These are phyloP conservation scores for Cydonia oblonga DNA, from an alignment of 331 rosid genomes.

Conservation along the genomic window DNA sequence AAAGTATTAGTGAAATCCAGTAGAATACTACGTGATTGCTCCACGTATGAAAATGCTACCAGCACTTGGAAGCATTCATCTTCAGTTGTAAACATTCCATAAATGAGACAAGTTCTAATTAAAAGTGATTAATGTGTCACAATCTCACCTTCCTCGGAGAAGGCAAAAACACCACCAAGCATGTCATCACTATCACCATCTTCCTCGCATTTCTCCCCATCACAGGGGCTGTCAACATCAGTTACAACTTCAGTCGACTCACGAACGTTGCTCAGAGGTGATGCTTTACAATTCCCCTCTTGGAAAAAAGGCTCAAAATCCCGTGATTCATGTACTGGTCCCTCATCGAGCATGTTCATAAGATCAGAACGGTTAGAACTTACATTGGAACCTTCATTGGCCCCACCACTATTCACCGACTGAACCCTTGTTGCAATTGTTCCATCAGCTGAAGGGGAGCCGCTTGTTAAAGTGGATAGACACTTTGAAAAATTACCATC, in stretches of 20 bases:
- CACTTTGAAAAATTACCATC: constrained; percentile 18
- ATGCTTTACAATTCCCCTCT: constrained; percentile 71
- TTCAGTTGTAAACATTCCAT: background rate
- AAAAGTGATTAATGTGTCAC: constrained; percentile 8
- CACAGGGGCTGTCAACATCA: constrained; percentile 60
- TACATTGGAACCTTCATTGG: constrained; percentile 39
- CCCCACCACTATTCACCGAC: constrained; percentile 34
- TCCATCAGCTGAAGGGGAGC: constrained; percentile 33
- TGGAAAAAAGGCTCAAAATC: constrained; percentile 62
- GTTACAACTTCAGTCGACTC: constrained; percentile 45
- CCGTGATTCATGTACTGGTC: constrained; percentile 40
- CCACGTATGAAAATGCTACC: background rate
- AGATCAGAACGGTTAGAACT: constrained; percentile 49
- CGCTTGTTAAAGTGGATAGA: constrained; percentile 25
- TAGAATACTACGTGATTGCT: background rate
- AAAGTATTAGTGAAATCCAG: background rate
- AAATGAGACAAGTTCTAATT: background rate
- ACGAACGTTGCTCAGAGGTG: constrained; percentile 28
- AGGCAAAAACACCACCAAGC: constrained; percentile 79
- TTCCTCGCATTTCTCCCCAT: constrained; percentile 70
- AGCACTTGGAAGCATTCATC: background rate
- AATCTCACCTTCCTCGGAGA: constrained; percentile 79
- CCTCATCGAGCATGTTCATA: constrained; percentile 54
- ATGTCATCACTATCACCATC: constrained; percentile 62
- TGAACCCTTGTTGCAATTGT: constrained; percentile 33